Conservation (phyloP, 345 rosid genomes). For the Litchi chinensis region DNA sequence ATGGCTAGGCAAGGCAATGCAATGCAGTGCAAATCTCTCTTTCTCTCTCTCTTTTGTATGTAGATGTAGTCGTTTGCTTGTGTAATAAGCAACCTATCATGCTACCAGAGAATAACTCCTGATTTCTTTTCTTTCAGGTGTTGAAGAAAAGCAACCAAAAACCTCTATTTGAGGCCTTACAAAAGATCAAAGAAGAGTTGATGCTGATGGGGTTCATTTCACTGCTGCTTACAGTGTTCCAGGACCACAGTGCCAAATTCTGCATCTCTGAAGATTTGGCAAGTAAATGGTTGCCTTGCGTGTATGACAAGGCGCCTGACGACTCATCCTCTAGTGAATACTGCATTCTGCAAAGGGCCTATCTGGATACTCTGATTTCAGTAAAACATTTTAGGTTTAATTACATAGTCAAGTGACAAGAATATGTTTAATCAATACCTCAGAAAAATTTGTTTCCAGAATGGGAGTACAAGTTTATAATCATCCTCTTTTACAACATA, state of each 20-base stretch:
- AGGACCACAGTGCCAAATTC: conserved; percentile 41
- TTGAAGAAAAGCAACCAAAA: conserved; percentile 62
- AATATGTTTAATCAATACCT: too few species aligned
- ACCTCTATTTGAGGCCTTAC: conserved; percentile 73
- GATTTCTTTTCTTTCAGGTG: conserved; percentile 34
- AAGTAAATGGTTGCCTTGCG: conserved; percentile 62
- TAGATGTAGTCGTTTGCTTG: neutral
- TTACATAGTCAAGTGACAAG: too few species aligned
- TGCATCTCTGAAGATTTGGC: conserved; percentile 54
- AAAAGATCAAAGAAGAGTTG: conserved; percentile 90
- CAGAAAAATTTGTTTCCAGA: too few species aligned
- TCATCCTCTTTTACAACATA: too few species aligned
- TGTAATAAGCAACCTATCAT: neutral
- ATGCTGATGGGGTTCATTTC: conserved; percentile 92
- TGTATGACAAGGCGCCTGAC: conserved; percentile 12
- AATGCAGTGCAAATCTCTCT: neutral
- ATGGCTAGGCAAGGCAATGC: conserved; percentile 58
- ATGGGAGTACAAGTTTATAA: too few species aligned
- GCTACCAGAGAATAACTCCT: neutral
- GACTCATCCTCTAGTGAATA: conserved; percentile 14
- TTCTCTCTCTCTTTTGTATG: neutral
- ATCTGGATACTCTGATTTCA: too few species aligned
- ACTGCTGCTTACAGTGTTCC: conserved; percentile 64
- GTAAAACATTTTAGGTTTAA: too few species aligned
- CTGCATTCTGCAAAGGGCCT: conserved; percentile 20